Evolutionary conservation across 148 eudicot genomes (phyloP), one percentile per base, ranked within the genome.

Genomic region (Fagopyrum esculentum): DNA sequence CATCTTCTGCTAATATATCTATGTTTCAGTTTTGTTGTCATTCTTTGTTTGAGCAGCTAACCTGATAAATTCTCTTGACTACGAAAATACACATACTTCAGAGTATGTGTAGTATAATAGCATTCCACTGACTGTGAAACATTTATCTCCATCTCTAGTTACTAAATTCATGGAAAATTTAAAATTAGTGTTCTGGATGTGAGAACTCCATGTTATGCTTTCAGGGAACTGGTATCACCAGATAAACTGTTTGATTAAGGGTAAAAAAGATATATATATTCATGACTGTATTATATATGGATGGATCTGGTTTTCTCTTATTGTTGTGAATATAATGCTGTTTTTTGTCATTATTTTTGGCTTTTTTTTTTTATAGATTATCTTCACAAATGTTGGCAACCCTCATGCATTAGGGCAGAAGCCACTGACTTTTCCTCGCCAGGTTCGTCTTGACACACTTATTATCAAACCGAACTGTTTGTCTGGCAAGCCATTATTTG

Each of bases 371-470:
- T 6, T 81, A 84, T 91, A 94, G 98, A 94, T 94, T 76, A 90
- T 94, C 79, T 95, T 95, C 84, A 95, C 98, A 66, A 95, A 95
- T 82, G 98, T 92, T 75, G 98, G 98, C 73, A 95, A 95, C 74
- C 98, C 98, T 85, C 97, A 95, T 88, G 98, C 98, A 19, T 82
- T 95, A 13, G 98, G 98, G 76, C 98, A 95, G 83, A 92, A 85
- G 84, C 98, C 98, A 68, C 81, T 95, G 80, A 89, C 92, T 55
- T 95, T 95, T 81, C 98, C 98, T 1, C 93, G 98, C 63, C 98
- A 95, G 97, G 98, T 95, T 79, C 22, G 6, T 46, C 75, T 26
- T 61, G 19, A 43, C 73, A 60, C 68, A 59, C 6, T 45, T 69
- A n/a, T 8, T 59, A 35, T 73, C 51, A 45, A 30, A 44, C 74